Percentiles rank a stretch among this genome's conserved stretches.
Conservation (phyloP, 2,329 filamentous ascomycete species). For the Leptographium wingfieldii region DNA sequence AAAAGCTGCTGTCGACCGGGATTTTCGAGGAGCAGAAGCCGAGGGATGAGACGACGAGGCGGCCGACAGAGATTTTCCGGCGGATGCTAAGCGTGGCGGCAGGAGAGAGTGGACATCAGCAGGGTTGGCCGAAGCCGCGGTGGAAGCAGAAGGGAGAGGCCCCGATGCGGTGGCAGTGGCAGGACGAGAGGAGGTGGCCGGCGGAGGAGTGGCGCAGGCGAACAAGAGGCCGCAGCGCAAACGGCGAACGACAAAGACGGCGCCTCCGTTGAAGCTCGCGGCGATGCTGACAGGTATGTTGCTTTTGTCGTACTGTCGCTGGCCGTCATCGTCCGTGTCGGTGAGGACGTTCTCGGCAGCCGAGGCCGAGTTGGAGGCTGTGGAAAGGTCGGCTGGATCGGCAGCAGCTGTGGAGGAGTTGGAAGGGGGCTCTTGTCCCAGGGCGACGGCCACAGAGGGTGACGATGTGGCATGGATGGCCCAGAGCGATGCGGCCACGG, state of each 20-base stretch:
- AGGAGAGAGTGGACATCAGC: background rate
- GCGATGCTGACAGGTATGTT: conserved; percentile 26
- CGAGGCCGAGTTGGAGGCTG: background rate
- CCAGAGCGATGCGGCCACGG: conserved; percentile 50
- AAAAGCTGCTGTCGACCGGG: too few relatives aligned
- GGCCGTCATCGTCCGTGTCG: conserved; percentile 15
- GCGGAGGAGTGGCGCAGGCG: conserved; percentile 42
- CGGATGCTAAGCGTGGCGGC: background rate
- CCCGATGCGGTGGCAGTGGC: background rate
- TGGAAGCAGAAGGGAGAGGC: background rate
- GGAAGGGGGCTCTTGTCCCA: conserved; percentile 10
- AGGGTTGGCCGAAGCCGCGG: background rate
- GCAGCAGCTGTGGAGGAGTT: background rate
- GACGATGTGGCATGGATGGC: conserved; percentile 39
- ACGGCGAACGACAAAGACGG: conserved; percentile 43
- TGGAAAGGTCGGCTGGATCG: background rate
- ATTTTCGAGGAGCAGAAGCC: too few relatives aligned
- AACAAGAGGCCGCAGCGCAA: conserved; percentile 49
- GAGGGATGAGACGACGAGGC: background rate
- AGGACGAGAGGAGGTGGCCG: conserved; percentile 4
- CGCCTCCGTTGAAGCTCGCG: conserved; percentile 40
- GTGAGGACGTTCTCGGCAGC: conserved; percentile 4
- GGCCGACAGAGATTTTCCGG: conserved; percentile 7
- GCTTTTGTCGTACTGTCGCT: conserved; percentile 10
- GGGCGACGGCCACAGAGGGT: conserved; percentile 19